Evolutionary conservation across 2,329 filamentous ascomycete species (phyloP).

Genomic region (Colletotrichum shisoi): DNA sequence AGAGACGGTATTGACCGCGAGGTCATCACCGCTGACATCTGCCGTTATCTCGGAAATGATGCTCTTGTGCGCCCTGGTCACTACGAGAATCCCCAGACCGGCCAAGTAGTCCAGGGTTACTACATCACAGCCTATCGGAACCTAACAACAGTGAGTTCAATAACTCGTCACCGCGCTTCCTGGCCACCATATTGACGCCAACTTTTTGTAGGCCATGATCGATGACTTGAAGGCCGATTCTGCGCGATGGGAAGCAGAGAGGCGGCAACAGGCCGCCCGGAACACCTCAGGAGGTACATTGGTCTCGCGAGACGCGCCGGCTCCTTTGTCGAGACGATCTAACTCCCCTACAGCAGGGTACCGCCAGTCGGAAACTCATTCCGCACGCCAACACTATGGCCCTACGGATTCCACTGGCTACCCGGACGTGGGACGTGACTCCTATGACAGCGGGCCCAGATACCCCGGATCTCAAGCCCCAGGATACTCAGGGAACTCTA

Average conservation of each 20-base stretch:
- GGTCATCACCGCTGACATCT: conserved; percentile 85
- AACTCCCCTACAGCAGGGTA: conserved; percentile 67
- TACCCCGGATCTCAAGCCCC: conserved; percentile 61
- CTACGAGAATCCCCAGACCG: conserved; percentile 68
- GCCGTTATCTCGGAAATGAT: conserved; percentile 83
- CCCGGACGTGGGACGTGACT: conserved; percentile 50
- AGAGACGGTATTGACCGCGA: conserved; percentile 83
- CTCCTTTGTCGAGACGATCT: conserved; percentile 62
- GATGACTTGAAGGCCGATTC: conserved; percentile 69
- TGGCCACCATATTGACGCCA: conserved; percentile 11
- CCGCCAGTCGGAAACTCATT: conserved; percentile 61
- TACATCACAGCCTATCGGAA: conserved; percentile 82
- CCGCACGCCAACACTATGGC: conserved; percentile 57
- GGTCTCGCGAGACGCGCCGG: conserved; percentile 60
- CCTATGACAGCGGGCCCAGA: conserved; percentile 55
- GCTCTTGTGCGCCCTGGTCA: conserved; percentile 78
- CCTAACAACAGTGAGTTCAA: conserved; percentile 72
- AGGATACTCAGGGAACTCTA: conserved; percentile 58
- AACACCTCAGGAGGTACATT: conserved; percentile 66
- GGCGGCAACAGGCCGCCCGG: conserved; percentile 63
- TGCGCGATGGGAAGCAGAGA: conserved; percentile 68
- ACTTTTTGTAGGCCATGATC: conserved; percentile 65
- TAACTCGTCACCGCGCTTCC: neutral
- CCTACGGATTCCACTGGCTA: conserved; percentile 48
- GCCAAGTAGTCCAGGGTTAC: conserved; percentile 73